A percentile compares a stretch with the other conserved stretches of the same genome.
phyloP scores from a whole-genome alignment of 345 rosid genomes.

The Viola odorata region DNA sequence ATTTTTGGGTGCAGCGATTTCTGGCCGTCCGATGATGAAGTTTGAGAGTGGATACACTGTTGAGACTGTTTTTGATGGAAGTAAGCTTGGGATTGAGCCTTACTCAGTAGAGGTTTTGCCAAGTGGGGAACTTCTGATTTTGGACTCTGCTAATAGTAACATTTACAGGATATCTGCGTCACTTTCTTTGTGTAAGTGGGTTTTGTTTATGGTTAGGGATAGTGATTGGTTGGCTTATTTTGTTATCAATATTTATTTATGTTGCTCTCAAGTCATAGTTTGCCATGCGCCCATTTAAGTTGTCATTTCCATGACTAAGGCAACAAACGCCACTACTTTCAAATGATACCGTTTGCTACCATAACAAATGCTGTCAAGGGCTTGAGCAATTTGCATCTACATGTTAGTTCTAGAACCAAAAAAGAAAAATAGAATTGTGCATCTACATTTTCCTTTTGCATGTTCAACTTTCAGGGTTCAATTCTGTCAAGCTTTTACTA shows the following conservation, averaged over 20 bases:
- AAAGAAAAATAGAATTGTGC: no score
- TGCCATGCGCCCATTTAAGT: background rate
- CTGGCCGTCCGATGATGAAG: conserved; percentile 89
- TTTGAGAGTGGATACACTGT: conserved; percentile 91
- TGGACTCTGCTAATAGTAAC: conserved; percentile 90
- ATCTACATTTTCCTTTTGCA: no score
- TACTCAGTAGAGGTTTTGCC: conserved; percentile 74
- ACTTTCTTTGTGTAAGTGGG: conserved; percentile 75
- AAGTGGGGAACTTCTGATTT: conserved; percentile 74
- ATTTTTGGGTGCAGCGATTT: conserved; percentile 40
- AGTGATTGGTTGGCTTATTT: background rate
- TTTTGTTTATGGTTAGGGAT: conserved; percentile 4
- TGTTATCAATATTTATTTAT: background rate
- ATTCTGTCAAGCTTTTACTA: no score
- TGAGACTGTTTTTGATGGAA: conserved; percentile 98
- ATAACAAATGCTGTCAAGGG: no score
- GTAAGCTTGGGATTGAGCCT: conserved; percentile 94
- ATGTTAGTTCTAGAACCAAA: no score
- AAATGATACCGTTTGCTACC: no score
- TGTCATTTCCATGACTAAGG: background rate
- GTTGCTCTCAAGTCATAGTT: background rate
- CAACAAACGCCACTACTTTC: no score
- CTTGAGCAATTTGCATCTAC: no score
- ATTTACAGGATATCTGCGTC: conserved; percentile 84
- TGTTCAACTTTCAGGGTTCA: no score